Conservation (phyloP, 2,329 filamentous ascomycete genomes). For the Alternaria sp. region DNA sequence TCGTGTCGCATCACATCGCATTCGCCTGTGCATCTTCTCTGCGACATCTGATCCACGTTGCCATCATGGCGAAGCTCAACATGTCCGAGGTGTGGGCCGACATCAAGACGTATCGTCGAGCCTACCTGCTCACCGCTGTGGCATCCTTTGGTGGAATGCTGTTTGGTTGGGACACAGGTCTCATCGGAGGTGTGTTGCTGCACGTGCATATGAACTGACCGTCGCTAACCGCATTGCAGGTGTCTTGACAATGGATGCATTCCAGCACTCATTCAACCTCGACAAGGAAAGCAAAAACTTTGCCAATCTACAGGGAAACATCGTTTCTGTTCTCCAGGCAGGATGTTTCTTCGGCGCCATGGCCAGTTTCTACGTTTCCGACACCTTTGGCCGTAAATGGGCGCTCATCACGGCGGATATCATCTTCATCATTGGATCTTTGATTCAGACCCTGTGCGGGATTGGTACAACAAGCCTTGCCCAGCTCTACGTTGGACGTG, state of each 20-base stretch:
- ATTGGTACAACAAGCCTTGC: slow-evolving; percentile 46
- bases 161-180: slow-evolving; percentile 50
- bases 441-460: slow-evolving; percentile 52
- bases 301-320: slow-evolving; percentile 54
- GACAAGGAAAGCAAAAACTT: slow-evolving; percentile 44
- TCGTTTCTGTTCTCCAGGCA: slow-evolving; percentile 55
- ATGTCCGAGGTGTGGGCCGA: slow-evolving; percentile 49
- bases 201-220: neutral
- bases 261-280: slow-evolving; percentile 54
- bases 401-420: slow-evolving; percentile 54
- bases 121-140: slow-evolving; percentile 54
- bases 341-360: slow-evolving; percentile 57
- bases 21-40: neutral
- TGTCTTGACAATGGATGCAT: slow-evolving; percentile 54
- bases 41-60: neutral
- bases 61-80: slow-evolving; percentile 44
- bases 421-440: slow-evolving; percentile 54
- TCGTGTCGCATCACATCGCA: slow-evolving; percentile 1
- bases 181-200: slow-evolving; percentile 37
- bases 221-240: slow-evolving; percentile 27
- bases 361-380: slow-evolving; percentile 53
- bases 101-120: slow-evolving; percentile 51
- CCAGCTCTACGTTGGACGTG: slow-evolving; percentile 54
- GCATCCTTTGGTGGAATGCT: slow-evolving; percentile 53
- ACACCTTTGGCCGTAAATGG: slow-evolving; percentile 53